phyloP scores from a whole-genome alignment of 495 filamentous ascomycete genomes.

The Aspergillus funiculosus region DNA sequence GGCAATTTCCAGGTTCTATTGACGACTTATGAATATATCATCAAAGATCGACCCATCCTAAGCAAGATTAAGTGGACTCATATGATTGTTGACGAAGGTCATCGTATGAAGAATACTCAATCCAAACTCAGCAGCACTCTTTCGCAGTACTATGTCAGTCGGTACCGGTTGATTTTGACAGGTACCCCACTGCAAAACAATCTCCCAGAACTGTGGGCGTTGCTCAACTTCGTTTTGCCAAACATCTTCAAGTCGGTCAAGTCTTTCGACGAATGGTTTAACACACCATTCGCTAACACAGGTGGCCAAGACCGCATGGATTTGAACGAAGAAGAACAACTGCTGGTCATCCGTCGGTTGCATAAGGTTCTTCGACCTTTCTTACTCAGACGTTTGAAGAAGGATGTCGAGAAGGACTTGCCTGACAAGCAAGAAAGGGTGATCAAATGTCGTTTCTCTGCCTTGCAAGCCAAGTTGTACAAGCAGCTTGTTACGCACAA shows the following conservation, averaged over 20 bases:
- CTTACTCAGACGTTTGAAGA: slow-evolving; percentile 96
- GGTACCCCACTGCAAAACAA: slow-evolving; percentile 98
- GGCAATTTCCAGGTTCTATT: slow-evolving; percentile 93
- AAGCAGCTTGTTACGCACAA: slow-evolving; percentile 94
- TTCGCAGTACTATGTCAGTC: slow-evolving; percentile 87
- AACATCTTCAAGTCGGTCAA: slow-evolving; percentile 99
- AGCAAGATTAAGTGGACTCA: slow-evolving; percentile 99
- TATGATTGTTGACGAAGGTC: slow-evolving; percentile 99
- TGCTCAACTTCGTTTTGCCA: slow-evolving; percentile 96
- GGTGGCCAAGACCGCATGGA: slow-evolving; percentile 98
- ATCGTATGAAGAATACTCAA: slow-evolving; percentile 98
- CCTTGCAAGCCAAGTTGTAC: slow-evolving; percentile 87
- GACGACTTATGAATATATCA: slow-evolving; percentile 99
- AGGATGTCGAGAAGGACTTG: slow-evolving; percentile 97
- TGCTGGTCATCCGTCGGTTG: slow-evolving; percentile 95
- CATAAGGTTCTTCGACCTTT: slow-evolving; percentile 98
- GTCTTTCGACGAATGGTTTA: slow-evolving; percentile 99
- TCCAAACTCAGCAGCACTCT: slow-evolving; percentile 95
- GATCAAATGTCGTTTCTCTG: slow-evolving; percentile 97
- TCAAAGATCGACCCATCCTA: slow-evolving; percentile 91
- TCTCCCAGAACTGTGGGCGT: slow-evolving; percentile 88
- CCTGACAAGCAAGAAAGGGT: slow-evolving; percentile 98
- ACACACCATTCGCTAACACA: slow-evolving; percentile 97
- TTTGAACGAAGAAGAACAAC: slow-evolving; percentile 96
- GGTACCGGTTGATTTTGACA: slow-evolving; percentile 93